Evolutionary conservation across 2,329 filamentous ascomycete species (phyloP).

Genomic region (Sporothrix brunneoviolacea): DNA sequence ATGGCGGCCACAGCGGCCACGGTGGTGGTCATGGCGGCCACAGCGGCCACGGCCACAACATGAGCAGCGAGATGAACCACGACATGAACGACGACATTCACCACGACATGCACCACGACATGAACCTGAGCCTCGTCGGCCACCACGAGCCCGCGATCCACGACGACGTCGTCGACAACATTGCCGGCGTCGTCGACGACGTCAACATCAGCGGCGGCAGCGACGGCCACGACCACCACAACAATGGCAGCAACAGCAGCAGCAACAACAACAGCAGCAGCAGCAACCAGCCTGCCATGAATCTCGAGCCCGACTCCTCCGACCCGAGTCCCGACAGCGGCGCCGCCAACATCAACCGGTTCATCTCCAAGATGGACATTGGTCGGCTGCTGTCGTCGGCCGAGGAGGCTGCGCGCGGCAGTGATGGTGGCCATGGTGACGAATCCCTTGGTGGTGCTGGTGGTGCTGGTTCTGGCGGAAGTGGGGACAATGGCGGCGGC

Average conservation of each 20-base stretch:
- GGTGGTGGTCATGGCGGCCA: background rate
- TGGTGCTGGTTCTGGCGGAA: background rate
- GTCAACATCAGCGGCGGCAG: constrained; percentile 9
- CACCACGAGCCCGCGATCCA: constrained; percentile 10
- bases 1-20: background rate
- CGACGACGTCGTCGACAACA: constrained; percentile 11
- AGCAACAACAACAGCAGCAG: background rate
- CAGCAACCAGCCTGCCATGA: constrained; percentile 7
- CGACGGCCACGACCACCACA: background rate
- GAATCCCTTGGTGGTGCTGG: background rate
- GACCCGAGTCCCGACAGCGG: constrained; percentile 1
- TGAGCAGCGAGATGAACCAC: constrained; percentile 4
- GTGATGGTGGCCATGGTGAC: background rate
- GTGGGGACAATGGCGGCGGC: background rate
- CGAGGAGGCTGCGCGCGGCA: constrained; percentile 9
- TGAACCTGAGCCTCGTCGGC: background rate
- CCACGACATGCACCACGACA: constrained; percentile 5
- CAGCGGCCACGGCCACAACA: background rate
- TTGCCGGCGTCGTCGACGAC: constrained; percentile 12
- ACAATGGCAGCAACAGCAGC: background rate
- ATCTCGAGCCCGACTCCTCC: constrained; percentile 14
- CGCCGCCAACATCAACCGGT: constrained; percentile 12
- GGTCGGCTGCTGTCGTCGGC: constrained; percentile 17
- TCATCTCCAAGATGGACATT: constrained; percentile 20
- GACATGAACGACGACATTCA: constrained; percentile 10